Conservation (phyloP, 2,329 filamentous ascomycete species). For the Bipolaris gigantea region DNA sequence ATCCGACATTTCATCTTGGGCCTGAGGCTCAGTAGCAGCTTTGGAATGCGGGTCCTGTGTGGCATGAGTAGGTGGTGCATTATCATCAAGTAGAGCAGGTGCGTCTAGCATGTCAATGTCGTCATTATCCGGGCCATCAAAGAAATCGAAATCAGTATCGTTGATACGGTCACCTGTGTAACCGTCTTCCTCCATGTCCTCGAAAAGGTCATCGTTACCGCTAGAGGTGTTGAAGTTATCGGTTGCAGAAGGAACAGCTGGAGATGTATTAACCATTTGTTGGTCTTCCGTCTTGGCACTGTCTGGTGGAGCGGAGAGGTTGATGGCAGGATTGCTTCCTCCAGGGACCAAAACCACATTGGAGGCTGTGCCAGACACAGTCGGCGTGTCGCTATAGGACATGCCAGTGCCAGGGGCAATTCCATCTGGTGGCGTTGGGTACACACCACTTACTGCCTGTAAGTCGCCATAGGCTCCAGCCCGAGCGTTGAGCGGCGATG, state of each 20-base stretch:
- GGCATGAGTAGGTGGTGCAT: conserved; percentile 7
- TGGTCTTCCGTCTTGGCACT: conserved; percentile 19
- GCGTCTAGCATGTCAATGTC: conserved; percentile 42
- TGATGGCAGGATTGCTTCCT: conserved; percentile 38
- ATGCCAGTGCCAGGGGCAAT: conserved; percentile 34
- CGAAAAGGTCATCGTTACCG: conserved; percentile 61
- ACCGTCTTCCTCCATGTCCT: conserved; percentile 67
- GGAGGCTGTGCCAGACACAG: conserved; percentile 26
- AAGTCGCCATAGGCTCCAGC: conserved; percentile 41
- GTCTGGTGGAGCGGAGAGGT: conserved; percentile 36
- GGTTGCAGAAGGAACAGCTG: conserved; percentile 20
- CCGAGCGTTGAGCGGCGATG: conserved; percentile 44
- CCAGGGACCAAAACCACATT: conserved; percentile 35
- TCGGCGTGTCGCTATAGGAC: conserved; percentile 35
- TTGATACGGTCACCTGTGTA: conserved; percentile 77
- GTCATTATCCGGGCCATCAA: conserved; percentile 64
- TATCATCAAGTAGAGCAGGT: conserved; percentile 19
- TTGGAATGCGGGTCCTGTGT: neutral
- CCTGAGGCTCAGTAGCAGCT: conserved; percentile 3
- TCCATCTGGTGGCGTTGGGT: conserved; percentile 47
- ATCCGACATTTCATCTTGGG: conserved; percentile 32
- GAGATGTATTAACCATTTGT: conserved; percentile 28
- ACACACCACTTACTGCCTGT: conserved; percentile 43
- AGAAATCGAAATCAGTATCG: conserved; percentile 82
- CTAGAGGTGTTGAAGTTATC: conserved; percentile 30